These are phyloP conservation scores for Ceratocystis alfenasii DNA, from an alignment of 2,329 filamentous ascomycete genomes.

Conservation along the genomic window DNA sequence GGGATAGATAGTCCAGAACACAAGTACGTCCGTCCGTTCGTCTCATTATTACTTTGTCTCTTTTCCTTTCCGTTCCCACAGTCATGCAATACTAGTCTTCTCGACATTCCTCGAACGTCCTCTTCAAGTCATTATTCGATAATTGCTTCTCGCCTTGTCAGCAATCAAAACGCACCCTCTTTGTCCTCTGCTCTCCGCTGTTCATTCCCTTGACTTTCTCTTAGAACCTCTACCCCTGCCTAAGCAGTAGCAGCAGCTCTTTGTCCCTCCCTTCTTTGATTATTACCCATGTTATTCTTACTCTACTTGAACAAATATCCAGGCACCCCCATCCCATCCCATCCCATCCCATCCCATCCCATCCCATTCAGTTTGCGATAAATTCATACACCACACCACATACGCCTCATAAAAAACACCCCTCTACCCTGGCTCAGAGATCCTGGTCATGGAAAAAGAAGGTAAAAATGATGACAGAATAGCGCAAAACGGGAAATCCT, in stretches of 20 bases:
- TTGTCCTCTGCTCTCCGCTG: background rate
- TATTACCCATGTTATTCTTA: background rate
- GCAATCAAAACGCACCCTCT: background rate
- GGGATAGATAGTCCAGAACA: background rate
- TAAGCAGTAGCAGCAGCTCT: slow-evolving; percentile 8
- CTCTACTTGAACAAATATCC: background rate
- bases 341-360: background rate
- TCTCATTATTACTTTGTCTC: background rate
- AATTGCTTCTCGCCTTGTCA: no score
- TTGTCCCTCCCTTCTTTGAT: background rate
- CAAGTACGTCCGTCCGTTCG: background rate
- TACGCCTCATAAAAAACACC: background rate
- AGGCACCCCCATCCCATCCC: background rate
- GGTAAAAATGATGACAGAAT: slow-evolving; percentile 10
- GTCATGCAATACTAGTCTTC: background rate
- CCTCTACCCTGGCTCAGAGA: background rate
- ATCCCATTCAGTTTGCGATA: background rate
- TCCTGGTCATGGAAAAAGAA: background rate
- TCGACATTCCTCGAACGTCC: background rate
- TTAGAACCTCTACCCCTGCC: slow-evolving; percentile 25
- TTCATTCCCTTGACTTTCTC: slow-evolving; percentile 18
- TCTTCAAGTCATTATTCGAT: no score
- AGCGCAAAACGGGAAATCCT: slow-evolving; percentile 9
- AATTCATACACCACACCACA: background rate
- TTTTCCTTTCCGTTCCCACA: background rate